A percentile compares a stretch with the other conserved stretches of the same genome.
phyloP scores from a whole-genome alignment of 305 asterid species.

The Salvia sclarea region DNA sequence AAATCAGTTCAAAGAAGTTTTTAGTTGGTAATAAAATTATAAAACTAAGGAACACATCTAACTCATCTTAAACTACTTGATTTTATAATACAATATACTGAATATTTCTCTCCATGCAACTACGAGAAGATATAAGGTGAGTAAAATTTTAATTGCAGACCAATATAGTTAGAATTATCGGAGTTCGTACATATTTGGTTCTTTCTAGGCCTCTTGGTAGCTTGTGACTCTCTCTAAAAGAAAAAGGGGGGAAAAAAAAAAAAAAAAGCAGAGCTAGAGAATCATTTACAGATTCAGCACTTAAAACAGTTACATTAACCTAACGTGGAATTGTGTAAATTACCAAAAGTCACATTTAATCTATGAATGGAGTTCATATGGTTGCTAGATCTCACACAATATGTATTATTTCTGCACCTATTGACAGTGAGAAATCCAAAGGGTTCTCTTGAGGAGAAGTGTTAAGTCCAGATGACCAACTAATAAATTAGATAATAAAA shows the following conservation, averaged over 20 bases:
- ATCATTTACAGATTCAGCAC: neutral
- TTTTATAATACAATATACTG: neutral
- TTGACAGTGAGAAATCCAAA: neutral
- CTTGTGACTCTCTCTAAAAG: neutral
- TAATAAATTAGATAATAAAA: neutral
- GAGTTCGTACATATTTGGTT: neutral
- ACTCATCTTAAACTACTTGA: slow-evolving; percentile 7
- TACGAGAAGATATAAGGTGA: neutral
- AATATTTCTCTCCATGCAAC: neutral
- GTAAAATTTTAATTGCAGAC: neutral
- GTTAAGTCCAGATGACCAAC: neutral
- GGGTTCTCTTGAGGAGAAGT: neutral
- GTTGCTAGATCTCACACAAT: neutral
- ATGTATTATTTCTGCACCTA: neutral
- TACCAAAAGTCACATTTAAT: neutral
- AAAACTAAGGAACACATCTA: neutral
- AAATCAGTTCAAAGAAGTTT: too few relatives aligned
- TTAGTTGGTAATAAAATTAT: too few relatives aligned
- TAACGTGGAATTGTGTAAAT: neutral
- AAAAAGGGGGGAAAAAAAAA: neutral
- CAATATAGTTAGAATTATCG: neutral
- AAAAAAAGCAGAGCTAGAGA: too few relatives aligned
- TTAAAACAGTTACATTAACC: neutral
- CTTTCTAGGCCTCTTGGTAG: neutral
- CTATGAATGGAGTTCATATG: neutral